Evolutionary conservation across 805 yeast genomes (phyloP).

Genomic region (Peterozyma toletana): DNA sequence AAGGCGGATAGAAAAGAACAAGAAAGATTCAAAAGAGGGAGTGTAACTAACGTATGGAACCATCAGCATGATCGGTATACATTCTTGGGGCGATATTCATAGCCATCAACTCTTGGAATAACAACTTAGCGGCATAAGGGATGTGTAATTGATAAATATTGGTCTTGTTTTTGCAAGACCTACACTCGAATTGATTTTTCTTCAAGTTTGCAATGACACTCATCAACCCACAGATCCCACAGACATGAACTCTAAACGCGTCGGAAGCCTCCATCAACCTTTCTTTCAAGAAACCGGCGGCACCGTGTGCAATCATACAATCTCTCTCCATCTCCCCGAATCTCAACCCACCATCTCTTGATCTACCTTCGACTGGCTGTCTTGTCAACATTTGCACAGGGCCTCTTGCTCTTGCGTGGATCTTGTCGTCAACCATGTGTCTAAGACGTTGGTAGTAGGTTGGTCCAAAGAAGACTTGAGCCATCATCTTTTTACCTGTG

Average conservation of each 20-base stretch:
- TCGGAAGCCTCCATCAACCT: slow-evolving; percentile 98
- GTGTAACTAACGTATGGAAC: slow-evolving; percentile 11
- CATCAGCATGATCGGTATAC: slow-evolving; percentile 85
- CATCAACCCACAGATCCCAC: slow-evolving; percentile 99
- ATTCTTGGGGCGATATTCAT: slow-evolving; percentile 97
- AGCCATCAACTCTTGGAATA: slow-evolving; percentile 99
- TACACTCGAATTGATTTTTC: slow-evolving; percentile 97
- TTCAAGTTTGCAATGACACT: slow-evolving; percentile 94
- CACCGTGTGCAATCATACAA: slow-evolving; percentile 99
- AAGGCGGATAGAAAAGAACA: too few relatives aligned
- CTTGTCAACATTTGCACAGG: slow-evolving; percentile 96
- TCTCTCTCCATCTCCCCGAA: slow-evolving; percentile 99
- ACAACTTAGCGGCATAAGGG: slow-evolving; percentile 96
- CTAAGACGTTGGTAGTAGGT: slow-evolving; percentile 97
- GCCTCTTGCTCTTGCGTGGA: slow-evolving; percentile 98
- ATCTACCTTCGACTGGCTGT: slow-evolving; percentile 99
- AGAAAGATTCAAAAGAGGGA: too few relatives aligned
- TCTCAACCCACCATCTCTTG: slow-evolving; percentile 98
- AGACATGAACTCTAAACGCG: slow-evolving; percentile 95
- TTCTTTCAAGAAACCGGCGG: slow-evolving; percentile 96
- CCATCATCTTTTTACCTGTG: slow-evolving; percentile 96
- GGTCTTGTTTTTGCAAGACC: slow-evolving; percentile 97
- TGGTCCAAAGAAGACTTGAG: slow-evolving; percentile 99
- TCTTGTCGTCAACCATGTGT: slow-evolving; percentile 99
- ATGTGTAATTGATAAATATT: slow-evolving; percentile 96